These are phyloP conservation scores for Crucibulum laeve DNA, from an alignment of 768 basidiomycete species.

Conservation along the genomic window DNA sequence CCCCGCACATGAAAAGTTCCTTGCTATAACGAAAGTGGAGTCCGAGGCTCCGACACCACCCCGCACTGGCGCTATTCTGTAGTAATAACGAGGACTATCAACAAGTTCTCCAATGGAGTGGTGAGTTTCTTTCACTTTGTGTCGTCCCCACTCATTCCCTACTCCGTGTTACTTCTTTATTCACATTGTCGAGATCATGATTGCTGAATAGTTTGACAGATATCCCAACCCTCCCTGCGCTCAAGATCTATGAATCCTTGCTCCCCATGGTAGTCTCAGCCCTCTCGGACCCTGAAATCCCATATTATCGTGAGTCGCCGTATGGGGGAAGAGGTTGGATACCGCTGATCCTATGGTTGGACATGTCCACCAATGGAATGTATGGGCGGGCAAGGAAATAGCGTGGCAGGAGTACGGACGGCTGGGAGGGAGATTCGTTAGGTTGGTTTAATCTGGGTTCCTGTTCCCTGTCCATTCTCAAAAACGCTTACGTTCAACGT, in stretches of 20 bases:
- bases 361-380: slow-evolving; percentile 82
- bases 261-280: slow-evolving; percentile 50
- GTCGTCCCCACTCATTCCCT: neutral
- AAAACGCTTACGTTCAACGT: too few species aligned
- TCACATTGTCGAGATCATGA: neutral
- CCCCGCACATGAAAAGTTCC: slow-evolving; percentile 73
- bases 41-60: slow-evolving; percentile 78
- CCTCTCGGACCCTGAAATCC: slow-evolving; percentile 42
- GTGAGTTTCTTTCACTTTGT: slow-evolving; percentile 19
- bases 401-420: slow-evolving; percentile 61
- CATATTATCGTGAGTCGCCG: slow-evolving; percentile 81
- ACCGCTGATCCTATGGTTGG: slow-evolving; percentile 74
- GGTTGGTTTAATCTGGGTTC: slow-evolving; percentile 19
- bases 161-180: neutral
- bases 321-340: slow-evolving; percentile 75
- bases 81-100: slow-evolving; percentile 77
- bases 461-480: neutral
- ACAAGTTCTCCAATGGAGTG: slow-evolving; percentile 56
- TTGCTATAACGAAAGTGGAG: slow-evolving; percentile 65
- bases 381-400: slow-evolving; percentile 61
- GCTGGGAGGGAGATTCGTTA: slow-evolving; percentile 60
- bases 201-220: slow-evolving; percentile 12
- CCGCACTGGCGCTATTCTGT: slow-evolving; percentile 64
- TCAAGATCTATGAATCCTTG: slow-evolving; percentile 59
- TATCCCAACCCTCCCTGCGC: slow-evolving; percentile 43